These are phyloP conservation scores for Cicer chorassanicum DNA, from an alignment of 306 rosid genomes.

Conservation along the genomic window DNA sequence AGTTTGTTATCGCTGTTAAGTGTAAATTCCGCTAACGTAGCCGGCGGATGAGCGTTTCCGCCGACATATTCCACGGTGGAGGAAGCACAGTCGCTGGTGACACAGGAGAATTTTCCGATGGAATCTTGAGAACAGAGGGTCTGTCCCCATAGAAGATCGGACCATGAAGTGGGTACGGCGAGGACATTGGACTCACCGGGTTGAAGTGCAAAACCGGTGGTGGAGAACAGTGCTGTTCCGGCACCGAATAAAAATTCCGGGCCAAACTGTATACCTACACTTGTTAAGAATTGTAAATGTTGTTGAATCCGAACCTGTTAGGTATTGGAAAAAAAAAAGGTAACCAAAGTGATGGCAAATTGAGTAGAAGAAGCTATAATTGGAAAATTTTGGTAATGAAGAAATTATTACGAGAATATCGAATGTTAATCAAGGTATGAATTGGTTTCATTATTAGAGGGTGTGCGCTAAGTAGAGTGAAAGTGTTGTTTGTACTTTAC, in stretches of 20 bases:
- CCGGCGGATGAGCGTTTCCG: no score
- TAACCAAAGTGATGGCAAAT: constrained; percentile 16
- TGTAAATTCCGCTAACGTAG: no score
- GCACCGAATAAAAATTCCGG: constrained; percentile 75
- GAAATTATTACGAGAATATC: background rate
- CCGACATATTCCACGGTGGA: no score
- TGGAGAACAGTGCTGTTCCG: constrained; percentile 64
- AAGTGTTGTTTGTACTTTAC: no score
- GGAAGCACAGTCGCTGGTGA: no score
- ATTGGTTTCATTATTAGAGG: constrained; percentile 6
- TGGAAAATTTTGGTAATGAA: background rate
- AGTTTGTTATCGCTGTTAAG: no score
- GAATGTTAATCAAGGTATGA: background rate
- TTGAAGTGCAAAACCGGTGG: constrained; percentile 69
- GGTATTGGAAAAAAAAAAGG: constrained; percentile 43
- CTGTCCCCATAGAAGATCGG: no score
- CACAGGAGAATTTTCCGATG: no score
- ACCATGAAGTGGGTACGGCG: no score
- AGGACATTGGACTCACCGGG: constrained; percentile 58
- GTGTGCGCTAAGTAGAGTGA: background rate
- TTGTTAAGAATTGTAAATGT: constrained; percentile 70
- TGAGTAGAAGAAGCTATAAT: constrained; percentile 46
- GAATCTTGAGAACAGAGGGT: no score
- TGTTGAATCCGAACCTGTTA: constrained; percentile 54
- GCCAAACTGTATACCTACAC: constrained; percentile 80